Evolutionary conservation across 129 eudicot genomes (phyloP).

Genomic region (Artemisia tridentata): DNA sequence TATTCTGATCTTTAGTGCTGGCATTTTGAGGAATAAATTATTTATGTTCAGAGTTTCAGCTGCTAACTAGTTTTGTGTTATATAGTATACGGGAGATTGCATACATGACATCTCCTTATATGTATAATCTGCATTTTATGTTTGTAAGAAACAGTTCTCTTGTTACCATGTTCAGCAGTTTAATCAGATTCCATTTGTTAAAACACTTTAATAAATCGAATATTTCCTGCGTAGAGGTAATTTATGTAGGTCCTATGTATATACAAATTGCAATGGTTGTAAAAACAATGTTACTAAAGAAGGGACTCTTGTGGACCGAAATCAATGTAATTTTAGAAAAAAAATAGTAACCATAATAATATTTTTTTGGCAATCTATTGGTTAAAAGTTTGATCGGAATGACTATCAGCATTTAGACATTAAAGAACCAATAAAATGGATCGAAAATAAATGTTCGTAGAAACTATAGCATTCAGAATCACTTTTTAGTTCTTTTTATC

Average conservation of each 20-base stretch:
- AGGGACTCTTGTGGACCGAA: too few species aligned
- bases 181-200: background rate
- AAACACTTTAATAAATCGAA: background rate
- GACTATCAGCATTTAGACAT: conserved; percentile 3
- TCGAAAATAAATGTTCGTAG: background rate
- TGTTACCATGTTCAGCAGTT: background rate
- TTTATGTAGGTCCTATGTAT: background rate
- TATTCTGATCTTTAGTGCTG: background rate
- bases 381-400: background rate
- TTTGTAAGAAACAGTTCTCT: background rate
- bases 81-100: background rate
- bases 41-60: background rate
- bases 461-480: conserved; percentile 4
- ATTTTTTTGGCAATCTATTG: too few species aligned
- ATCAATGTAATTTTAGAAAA: too few species aligned
- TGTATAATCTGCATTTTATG: conserved; percentile 1
- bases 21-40: conserved; percentile 4
- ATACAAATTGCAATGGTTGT: too few species aligned
- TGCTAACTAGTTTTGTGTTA: background rate
- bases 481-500: background rate
- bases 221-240: background rate
- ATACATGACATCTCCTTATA: background rate
- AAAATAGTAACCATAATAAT: too few species aligned
- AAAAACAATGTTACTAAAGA: too few species aligned
- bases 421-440: background rate